Evolutionary conservation across 2,329 filamentous ascomycete species (phyloP).

Genomic region (Xylaria arbuscula): DNA sequence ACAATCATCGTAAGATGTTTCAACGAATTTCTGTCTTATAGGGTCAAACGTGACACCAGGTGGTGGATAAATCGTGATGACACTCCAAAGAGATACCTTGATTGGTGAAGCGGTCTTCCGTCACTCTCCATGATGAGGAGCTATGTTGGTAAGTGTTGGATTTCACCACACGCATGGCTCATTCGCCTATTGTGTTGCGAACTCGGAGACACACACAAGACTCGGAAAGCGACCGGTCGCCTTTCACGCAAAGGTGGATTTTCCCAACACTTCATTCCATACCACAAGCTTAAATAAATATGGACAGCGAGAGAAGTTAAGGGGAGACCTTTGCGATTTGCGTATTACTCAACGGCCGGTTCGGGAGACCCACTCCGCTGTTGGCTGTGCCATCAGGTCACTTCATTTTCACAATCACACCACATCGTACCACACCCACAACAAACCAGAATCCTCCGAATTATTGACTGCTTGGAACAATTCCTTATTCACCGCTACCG

Average conservation of each 20-base stretch:
- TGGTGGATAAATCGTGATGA: neutral
- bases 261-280: slow-evolving; percentile 3
- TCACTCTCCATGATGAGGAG: neutral
- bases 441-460: slow-evolving; percentile 37
- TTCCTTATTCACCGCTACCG: neutral
- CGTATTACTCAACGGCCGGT: neutral
- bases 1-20: neutral
- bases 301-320: neutral
- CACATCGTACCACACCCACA: slow-evolving; percentile 40
- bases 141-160: neutral
- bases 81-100: neutral
- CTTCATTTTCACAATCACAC: slow-evolving; percentile 24
- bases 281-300: neutral
- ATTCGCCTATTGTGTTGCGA: neutral
- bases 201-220: neutral
- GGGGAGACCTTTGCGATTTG: neutral
- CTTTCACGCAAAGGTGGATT: neutral
- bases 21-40: neutral
- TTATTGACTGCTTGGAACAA: neutral
- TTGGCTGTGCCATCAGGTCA: slow-evolving; percentile 41
- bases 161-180: neutral
- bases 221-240: slow-evolving; percentile 19
- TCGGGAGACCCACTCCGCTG: slow-evolving; percentile 25
- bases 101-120: neutral
- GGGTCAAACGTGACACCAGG: neutral